Evolutionary conservation across 352 stramenopile genomes (phyloP).

Genomic region (Blastocystis hominis): DNA sequence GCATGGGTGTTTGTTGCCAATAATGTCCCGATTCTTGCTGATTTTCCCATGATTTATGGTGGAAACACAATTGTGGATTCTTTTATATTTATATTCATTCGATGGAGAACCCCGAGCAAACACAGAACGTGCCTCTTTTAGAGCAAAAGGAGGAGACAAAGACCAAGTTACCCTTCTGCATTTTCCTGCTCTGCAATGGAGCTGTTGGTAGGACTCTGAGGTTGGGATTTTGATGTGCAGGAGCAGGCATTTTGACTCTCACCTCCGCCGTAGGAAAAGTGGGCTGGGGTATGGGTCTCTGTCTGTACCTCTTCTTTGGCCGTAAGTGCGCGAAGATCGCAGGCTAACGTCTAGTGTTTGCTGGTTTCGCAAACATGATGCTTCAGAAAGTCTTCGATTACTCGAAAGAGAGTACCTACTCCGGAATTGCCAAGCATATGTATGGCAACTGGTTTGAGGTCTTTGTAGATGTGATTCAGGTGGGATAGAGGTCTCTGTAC

Average conservation of each 20-base stretch:
- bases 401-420: constrained; percentile 26
- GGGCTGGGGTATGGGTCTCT: constrained; percentile 23
- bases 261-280: constrained; percentile 37
- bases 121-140: not conserved
- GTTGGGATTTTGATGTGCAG: not conserved
- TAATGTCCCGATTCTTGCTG: not conserved
- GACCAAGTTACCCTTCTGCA: constrained; percentile 31
- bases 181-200: constrained; percentile 34
- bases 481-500: too few species aligned
- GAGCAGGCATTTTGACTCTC: constrained; percentile 52
- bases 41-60: not conserved
- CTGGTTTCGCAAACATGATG: constrained; percentile 54
- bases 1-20: not conserved
- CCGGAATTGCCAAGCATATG: constrained; percentile 22
- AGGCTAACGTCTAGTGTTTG: not conserved
- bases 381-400: constrained; percentile 39
- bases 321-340: not conserved
- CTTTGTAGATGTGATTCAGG: constrained; percentile 36
- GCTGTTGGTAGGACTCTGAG: not conserved
- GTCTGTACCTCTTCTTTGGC: constrained; percentile 46
- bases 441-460: not conserved
- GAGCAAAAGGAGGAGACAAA: constrained; percentile 14
- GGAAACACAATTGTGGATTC: not conserved
- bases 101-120: not conserved
- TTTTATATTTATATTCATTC: not conserved